These are phyloP conservation scores for Butyriboletus loyo DNA, from an alignment of 768 basidiomycete species.

Conservation along the genomic window DNA sequence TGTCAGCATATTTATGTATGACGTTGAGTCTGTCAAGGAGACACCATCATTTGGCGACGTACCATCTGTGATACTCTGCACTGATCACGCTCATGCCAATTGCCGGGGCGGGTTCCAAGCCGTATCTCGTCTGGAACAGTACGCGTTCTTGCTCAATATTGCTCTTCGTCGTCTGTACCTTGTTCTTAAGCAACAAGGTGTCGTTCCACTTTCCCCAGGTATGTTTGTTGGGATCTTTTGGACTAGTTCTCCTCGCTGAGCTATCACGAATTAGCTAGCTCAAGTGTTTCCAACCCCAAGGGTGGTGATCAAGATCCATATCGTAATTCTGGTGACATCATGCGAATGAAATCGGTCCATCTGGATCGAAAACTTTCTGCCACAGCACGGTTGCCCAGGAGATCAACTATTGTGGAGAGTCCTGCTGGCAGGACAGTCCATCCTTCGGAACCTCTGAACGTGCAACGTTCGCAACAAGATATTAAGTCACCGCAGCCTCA, in stretches of 20 bases:
- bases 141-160: constrained; percentile 94
- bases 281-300: constrained; percentile 33
- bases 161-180: constrained; percentile 89
- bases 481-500: constrained; percentile 39
- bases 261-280: constrained; percentile 18
- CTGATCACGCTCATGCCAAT: constrained; percentile 65
- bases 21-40: constrained; percentile 65
- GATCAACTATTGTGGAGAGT: constrained; percentile 94
- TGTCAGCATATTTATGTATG: constrained; percentile 75
- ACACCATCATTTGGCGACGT: constrained; percentile 69
- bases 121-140: constrained; percentile 94
- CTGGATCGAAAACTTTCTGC: constrained; percentile 94
- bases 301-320: constrained; percentile 67
- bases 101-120: constrained; percentile 81
- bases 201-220: constrained; percentile 83
- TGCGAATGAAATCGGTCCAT: constrained; percentile 92
- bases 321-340: constrained; percentile 84
- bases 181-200: constrained; percentile 82
- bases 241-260: constrained; percentile 8
- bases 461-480: constrained; percentile 46
- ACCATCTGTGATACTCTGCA: constrained; percentile 73
- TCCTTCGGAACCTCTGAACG: constrained; percentile 54
- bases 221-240: constrained; percentile 18
- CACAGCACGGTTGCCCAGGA: constrained; percentile 86
- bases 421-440: constrained; percentile 86